Evolutionary conservation across 1,139 yeast species (phyloP), one percentile per base, ranked within the genome.

Genomic region (Zygosaccharomyces pseudobailii): DNA sequence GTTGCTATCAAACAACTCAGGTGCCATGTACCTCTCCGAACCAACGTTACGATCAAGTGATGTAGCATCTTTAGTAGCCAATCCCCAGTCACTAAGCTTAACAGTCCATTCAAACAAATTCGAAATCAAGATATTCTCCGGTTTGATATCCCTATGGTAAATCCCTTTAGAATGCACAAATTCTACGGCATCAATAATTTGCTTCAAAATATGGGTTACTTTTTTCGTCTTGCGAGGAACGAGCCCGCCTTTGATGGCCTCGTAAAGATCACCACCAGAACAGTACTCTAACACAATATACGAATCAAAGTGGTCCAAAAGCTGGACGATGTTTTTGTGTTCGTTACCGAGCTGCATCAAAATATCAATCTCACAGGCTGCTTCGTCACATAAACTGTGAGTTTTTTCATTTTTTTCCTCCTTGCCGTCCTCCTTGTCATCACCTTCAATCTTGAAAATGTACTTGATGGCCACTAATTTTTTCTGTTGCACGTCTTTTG

Each of bases 1-100:
- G 50, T 65, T 64, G n/a, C 62, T 55, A 57, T 84, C 88, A 61
- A 85, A 80, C 46, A 90, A 72, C 64, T 92, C 98, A 0, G 98
- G 98, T 0, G 97, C 96, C 98, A 92, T 92, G 67, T 92, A 92
- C 51, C 97, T 75, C 67, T 90, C 97, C 42, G 92, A 82, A 22
- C 98, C 98, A 49, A 90, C 87, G 55, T 90, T 96, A 65, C 89
- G 87, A 60, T 90, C 97, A 36, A 78, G 69, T 58, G 89, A 82
- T 39, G 70, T 69, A 45, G 71, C 70, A 27, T 75, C 71, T 17
- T 85, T 80, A 2, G 97, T 84, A 2, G 96, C 95, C 59, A 88
- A 73, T 3, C 96, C 96, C 92, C 95, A 88, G 69, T 88, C 96
- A 48, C 95, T 87, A 46, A 88, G 71, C 63, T 87, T 87, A 58